Percentiles rank a stretch among this genome's conserved stretches.
Evolutionary conservation across 2,329 filamentous ascomycete species (phyloP).

Genomic region (Scedosporium dehoogii): DNA sequence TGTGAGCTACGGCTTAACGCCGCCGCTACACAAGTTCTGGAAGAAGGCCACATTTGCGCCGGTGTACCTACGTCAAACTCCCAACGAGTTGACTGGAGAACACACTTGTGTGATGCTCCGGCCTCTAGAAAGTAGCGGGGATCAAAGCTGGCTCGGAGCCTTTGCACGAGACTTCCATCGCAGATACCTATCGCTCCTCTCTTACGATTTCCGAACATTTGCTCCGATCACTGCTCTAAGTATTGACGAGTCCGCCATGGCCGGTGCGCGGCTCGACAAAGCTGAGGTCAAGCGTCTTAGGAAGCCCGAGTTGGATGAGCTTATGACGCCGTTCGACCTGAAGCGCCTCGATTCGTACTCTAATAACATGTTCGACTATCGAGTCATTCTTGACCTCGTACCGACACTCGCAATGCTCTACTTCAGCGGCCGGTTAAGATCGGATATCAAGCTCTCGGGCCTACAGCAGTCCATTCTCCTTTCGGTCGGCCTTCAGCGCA

Average conservation of each 20-base stretch:
- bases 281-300: slow-evolving; percentile 44
- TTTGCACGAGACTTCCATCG: slow-evolving; percentile 90
- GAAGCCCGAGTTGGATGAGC: slow-evolving; percentile 65
- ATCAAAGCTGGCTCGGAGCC: slow-evolving; percentile 77
- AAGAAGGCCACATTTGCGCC: slow-evolving; percentile 78
- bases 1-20: slow-evolving; percentile 88
- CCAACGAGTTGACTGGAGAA: slow-evolving; percentile 93
- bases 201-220: slow-evolving; percentile 86
- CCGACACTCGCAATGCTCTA: slow-evolving; percentile 74
- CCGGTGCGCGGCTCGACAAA: slow-evolving; percentile 57
- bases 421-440: slow-evolving; percentile 67
- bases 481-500: slow-evolving; percentile 84
- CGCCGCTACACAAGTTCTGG: slow-evolving; percentile 90
- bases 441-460: slow-evolving; percentile 61
- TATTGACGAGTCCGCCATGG: slow-evolving; percentile 75
- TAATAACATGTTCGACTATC: slow-evolving; percentile 95
- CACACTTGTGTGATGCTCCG: slow-evolving; percentile 97
- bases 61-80: slow-evolving; percentile 87
- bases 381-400: slow-evolving; percentile 89
- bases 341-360: slow-evolving; percentile 93
- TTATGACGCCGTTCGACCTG: slow-evolving; percentile 84
- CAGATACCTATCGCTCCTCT: slow-evolving; percentile 82
- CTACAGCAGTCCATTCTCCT: slow-evolving; percentile 81
- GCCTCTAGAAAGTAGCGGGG: slow-evolving; percentile 58
- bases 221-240: slow-evolving; percentile 67